Conservation (phyloP, 345 rosid genomes). For the Moricandia moricandioides region DNA sequence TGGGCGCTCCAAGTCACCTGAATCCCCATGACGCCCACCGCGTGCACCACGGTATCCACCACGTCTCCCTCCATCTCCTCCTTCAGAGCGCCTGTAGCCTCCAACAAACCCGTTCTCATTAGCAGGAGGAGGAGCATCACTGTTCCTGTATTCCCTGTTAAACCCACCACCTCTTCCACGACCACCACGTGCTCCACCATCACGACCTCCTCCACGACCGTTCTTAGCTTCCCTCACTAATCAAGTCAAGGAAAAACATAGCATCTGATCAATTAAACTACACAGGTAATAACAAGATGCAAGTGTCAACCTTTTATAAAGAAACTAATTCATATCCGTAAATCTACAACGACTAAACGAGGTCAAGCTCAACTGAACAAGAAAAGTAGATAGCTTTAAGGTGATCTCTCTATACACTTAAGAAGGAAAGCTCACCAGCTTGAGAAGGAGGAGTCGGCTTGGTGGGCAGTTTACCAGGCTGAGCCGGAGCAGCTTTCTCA, state of each 20-base stretch:
- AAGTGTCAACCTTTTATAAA: background rate
- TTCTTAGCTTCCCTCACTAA: constrained; percentile 66
- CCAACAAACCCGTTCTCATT: constrained; percentile 44
- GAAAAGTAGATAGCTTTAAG: no score
- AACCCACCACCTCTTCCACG: constrained; percentile 41
- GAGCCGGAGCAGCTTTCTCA: constrained; percentile 39
- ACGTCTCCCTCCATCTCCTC: constrained; percentile 54
- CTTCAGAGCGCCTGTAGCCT: constrained; percentile 49
- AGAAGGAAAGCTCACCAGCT: constrained; percentile 56
- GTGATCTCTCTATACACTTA: no score
- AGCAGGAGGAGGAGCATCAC: constrained; percentile 39
- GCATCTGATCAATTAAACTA: background rate
- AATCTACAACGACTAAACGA: background rate
- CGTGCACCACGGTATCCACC: constrained; percentile 49
- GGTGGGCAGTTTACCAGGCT: constrained; percentile 59
- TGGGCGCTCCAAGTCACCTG: constrained; percentile 61
- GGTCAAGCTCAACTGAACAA: background rate
- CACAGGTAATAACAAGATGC: background rate
- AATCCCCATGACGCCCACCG: constrained; percentile 62
- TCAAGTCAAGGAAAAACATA: background rate
- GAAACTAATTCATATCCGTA: background rate
- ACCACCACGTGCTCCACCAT: constrained; percentile 41
- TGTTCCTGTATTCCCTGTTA: constrained; percentile 56
- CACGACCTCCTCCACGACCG: constrained; percentile 49
- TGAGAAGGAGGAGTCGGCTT: constrained; percentile 77